A percentile compares a stretch with the other conserved stretches of the same genome.
Evolutionary conservation across 768 basidiomycete genomes (phyloP).

Genomic region (Mycena rebaudengoi): DNA sequence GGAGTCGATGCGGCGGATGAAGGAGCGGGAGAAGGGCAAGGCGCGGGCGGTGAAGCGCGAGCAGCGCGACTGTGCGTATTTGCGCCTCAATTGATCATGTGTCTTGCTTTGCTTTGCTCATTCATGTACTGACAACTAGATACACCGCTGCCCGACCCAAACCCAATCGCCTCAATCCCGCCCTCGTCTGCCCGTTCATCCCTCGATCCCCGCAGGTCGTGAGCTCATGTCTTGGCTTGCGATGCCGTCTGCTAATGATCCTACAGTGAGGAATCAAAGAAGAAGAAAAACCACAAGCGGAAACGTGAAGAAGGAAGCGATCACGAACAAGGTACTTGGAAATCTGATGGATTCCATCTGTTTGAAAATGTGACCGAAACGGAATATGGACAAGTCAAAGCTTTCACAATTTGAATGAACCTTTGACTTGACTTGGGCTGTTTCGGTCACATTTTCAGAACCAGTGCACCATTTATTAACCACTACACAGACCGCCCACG

Average conservation of each 20-base stretch:
- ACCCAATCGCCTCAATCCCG: slow-evolving; percentile 54
- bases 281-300: slow-evolving; percentile 89
- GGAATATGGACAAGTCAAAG: no score
- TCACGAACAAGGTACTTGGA: slow-evolving; percentile 53
- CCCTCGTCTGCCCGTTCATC: slow-evolving; percentile 62
- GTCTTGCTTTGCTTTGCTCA: slow-evolving; percentile 14
- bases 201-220: slow-evolving; percentile 70
- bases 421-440: no score
- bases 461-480: no score
- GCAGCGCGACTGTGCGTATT: slow-evolving; percentile 69
- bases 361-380: no score
- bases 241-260: slow-evolving; percentile 12
- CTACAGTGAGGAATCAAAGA: slow-evolving; percentile 63
- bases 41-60: slow-evolving; percentile 75
- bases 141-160: slow-evolving; percentile 60
- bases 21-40: slow-evolving; percentile 81
- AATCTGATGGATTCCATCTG: no score
- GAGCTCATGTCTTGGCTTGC: slow-evolving; percentile 46
- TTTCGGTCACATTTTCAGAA: no score
- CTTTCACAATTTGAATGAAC: no score
- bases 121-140: slow-evolving; percentile 29
- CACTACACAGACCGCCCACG: slow-evolving; percentile 60
- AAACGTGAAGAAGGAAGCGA: slow-evolving; percentile 81
- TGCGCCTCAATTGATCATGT: slow-evolving; percentile 26
- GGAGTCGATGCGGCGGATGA: slow-evolving; percentile 79